Evolutionary conservation across 2,329 filamentous ascomycete genomes (phyloP).

Genomic region (Alternaria brassicicola): DNA sequence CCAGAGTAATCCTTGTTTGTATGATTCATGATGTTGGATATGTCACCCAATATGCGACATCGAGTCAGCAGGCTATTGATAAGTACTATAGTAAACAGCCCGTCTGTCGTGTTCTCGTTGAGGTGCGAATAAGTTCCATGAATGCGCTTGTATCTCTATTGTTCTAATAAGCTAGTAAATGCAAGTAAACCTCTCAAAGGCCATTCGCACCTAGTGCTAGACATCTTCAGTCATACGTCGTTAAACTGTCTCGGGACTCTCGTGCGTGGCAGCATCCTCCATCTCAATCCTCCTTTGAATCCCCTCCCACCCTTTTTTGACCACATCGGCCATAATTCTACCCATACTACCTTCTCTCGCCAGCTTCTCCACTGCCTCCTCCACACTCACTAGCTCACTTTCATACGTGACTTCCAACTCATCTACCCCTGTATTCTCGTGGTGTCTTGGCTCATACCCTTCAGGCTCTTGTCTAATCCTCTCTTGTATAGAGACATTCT

Average conservation of each 20-base stretch:
- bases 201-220: not conserved
- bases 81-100: no score
- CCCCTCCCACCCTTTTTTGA: constrained; percentile 53
- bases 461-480: constrained; percentile 49
- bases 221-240: not conserved
- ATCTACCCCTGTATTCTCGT: constrained; percentile 57
- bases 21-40: not conserved
- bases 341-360: constrained; percentile 30
- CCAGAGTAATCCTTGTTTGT: not conserved
- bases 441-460: constrained; percentile 54
- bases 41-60: not conserved
- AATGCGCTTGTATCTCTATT: not conserved
- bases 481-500: constrained; percentile 44
- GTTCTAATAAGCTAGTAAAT: not conserved
- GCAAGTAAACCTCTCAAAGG: not conserved
- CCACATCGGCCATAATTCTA: constrained; percentile 54
- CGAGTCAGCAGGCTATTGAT: not conserved
- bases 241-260: constrained; percentile 29
- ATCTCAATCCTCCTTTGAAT: constrained; percentile 47
- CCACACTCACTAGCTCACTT: constrained; percentile 50
- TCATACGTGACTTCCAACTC: constrained; percentile 54
- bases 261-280: constrained; percentile 28
- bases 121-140: not conserved
- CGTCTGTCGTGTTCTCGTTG: not conserved
- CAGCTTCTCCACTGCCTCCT: constrained; percentile 52